These are phyloP conservation scores for Solanum dulcamara DNA, from an alignment of 257 asterid species.

Conservation along the genomic window DNA sequence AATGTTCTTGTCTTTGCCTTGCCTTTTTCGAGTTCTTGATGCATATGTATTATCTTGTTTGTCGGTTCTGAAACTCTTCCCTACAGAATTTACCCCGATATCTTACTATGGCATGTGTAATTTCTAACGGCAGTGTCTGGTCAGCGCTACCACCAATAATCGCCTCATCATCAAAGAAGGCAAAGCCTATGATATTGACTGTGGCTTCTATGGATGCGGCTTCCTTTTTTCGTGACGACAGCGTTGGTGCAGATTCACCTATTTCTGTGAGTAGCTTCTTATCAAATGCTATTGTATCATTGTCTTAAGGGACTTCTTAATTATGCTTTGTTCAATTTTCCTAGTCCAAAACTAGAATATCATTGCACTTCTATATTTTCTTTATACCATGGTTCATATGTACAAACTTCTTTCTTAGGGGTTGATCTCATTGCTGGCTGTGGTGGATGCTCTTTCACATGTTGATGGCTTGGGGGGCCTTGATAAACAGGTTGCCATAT, in stretches of 20 bases:
- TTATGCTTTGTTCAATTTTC: background rate
- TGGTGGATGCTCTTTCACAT: constrained; percentile 79
- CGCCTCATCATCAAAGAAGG: constrained; percentile 29
- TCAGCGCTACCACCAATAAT: constrained; percentile 86
- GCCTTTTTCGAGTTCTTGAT: background rate
- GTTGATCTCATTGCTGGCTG: constrained; percentile 81
- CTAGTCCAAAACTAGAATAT: background rate
- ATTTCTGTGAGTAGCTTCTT: constrained; percentile 65
- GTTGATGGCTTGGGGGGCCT: constrained; percentile 50
- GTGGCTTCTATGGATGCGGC: constrained; percentile 93
- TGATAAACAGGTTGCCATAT: constrained; percentile 58
- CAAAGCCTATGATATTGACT: constrained; percentile 55
- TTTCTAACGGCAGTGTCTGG: constrained; percentile 98
- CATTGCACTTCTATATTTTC: background rate
- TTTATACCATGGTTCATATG: background rate
- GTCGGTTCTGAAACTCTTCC: constrained; percentile 2
- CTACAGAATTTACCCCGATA: constrained; percentile 12
- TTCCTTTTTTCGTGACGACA: constrained; percentile 91
- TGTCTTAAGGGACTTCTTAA: background rate
- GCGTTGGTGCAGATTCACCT: constrained; percentile 93
- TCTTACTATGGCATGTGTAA: constrained; percentile 29
- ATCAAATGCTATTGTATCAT: background rate
- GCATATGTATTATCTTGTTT: background rate
- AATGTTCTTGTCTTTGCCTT: background rate
- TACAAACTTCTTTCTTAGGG: constrained; percentile 42